phyloP scores from a whole-genome alignment of 129 eudicot genomes.

The Helianthus annuus region DNA sequence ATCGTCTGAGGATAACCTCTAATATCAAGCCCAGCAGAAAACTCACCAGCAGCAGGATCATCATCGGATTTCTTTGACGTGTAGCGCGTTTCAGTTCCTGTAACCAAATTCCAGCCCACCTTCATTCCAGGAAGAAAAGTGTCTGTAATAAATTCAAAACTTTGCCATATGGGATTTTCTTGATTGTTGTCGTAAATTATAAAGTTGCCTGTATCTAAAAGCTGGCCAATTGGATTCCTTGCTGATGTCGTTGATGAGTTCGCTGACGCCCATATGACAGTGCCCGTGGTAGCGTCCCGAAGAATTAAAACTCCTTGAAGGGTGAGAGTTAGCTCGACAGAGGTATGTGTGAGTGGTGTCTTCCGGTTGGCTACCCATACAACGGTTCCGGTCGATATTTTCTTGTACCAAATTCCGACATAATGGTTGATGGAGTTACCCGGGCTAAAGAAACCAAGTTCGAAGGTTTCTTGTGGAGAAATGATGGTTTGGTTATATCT shows the following conservation, averaged over 20 bases:
- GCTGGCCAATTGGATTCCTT: slow-evolving; percentile 22
- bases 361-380: slow-evolving; percentile 42
- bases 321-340: slow-evolving; percentile 23
- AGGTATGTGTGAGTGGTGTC: slow-evolving; percentile 20
- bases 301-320: slow-evolving; percentile 18
- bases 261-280: slow-evolving; percentile 16
- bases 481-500: slow-evolving; percentile 26
- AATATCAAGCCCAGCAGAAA: slow-evolving; percentile 13
- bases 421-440: slow-evolving; percentile 17
- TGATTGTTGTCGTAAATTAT: slow-evolving; percentile 9
- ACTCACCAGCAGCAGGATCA: slow-evolving; percentile 28
- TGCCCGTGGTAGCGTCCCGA: slow-evolving; percentile 6
- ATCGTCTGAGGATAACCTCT: slow-evolving; percentile 28
- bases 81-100: background rate
- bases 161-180: slow-evolving; percentile 28
- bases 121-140: slow-evolving; percentile 14
- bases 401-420: slow-evolving; percentile 34
- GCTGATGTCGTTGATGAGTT: slow-evolving; percentile 13
- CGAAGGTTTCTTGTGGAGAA: slow-evolving; percentile 25
- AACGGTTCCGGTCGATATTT: slow-evolving; percentile 18
- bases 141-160: slow-evolving; percentile 16
- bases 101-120: background rate
- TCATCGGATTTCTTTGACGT: slow-evolving; percentile 21
- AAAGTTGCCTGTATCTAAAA: slow-evolving; percentile 33
- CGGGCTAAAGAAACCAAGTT: slow-evolving; percentile 36